Percentiles rank a stretch among this genome's conserved stretches.
phyloP scores from a whole-genome alignment of 1,139 yeast genomes.

The Geotrichum australiense region DNA sequence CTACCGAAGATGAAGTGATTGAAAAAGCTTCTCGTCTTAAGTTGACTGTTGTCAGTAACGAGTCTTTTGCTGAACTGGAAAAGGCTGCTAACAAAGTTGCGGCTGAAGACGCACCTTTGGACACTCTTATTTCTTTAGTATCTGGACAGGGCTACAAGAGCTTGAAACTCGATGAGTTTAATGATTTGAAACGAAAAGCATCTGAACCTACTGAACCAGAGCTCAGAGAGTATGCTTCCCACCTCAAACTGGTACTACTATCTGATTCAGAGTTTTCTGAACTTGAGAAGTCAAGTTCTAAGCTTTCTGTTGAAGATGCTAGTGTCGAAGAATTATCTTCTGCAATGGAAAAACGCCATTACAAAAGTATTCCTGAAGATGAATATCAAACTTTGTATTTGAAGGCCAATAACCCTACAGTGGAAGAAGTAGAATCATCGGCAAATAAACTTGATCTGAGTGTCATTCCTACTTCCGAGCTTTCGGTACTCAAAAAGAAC shows the following conservation, averaged over 20 bases:
- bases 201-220: constrained; percentile 25
- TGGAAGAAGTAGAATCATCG: constrained; percentile 7
- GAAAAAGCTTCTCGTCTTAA: constrained; percentile 22
- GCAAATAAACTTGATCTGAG: constrained; percentile 23
- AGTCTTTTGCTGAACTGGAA: constrained; percentile 19
- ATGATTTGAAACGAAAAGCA: constrained; percentile 22
- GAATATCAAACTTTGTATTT: constrained; percentile 3
- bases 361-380: constrained; percentile 8
- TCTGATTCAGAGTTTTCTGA: constrained; percentile 17
- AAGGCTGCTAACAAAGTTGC: constrained; percentile 18
- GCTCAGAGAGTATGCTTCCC: constrained; percentile 29
- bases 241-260: no score
- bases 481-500: constrained; percentile 26
- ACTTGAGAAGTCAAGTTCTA: constrained; percentile 1
- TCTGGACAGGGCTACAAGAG: no score
- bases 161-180: constrained; percentile 23
- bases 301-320: constrained; percentile 15
- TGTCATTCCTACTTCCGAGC: constrained; percentile 27
- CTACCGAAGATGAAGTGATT: constrained; percentile 32
- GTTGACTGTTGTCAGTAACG: constrained; percentile 26
- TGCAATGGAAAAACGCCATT: constrained; percentile 20
- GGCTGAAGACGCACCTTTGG: no score
- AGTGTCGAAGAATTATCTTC: constrained; percentile 18
- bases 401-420: constrained; percentile 9
- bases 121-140: no score